Base-by-base conservation (phyloP, 2,329 filamentous ascomycete genomes). In the Colletotrichum plurivorum region DNA sequence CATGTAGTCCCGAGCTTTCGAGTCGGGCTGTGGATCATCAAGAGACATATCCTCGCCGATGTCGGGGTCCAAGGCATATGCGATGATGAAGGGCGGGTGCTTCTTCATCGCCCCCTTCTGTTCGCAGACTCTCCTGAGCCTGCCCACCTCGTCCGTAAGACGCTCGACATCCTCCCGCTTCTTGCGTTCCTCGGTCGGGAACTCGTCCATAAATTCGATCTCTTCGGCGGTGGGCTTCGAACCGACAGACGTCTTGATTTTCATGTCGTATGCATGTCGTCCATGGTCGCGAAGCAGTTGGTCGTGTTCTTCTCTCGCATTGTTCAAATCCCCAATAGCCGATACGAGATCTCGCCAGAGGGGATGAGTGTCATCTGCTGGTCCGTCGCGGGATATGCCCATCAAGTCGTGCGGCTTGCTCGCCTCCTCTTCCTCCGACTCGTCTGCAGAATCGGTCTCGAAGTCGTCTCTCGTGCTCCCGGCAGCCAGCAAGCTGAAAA, bases 231-330 rank as follows among this genome's bases (percentile, higher is more conserved):
- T 77, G 56, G 82, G 72, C 20, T 73, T 49, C 63, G 66, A 75
- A 4, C 72, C 76, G 10, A 65, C 76, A 27, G 62, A 65, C 25
- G 76, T 74, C 63, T 81, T 78, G 36, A 81, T 68, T 22, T 76
- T 74, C 15, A 82, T 71, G 43, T 84, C 76, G 55, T 82, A 76
- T 60, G 83, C 75, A 52, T 78, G 80, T 59, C 76, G 76, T 9
- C 81, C 77, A 48, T 79, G 81, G 43, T 80, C 78, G 62, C 80
- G 77, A 12, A 78, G 65, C 4, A 88, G 78, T 48, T 88, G 84
- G 5, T 79, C 77, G 41, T 81, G 76, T n/a, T 84, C 80, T 66
- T 89, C 86, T 56, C 78, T 80, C 15, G 84, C 83, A 36, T 85
- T 78, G 52, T 83, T 79, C n/a, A 84, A 76, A 18, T 87, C 82